A percentile compares a stretch with the other conserved stretches of the same genome.
phyloP scores from a whole-genome alignment of 306 rosid genomes.

The Macrotyloma uniflorum region DNA sequence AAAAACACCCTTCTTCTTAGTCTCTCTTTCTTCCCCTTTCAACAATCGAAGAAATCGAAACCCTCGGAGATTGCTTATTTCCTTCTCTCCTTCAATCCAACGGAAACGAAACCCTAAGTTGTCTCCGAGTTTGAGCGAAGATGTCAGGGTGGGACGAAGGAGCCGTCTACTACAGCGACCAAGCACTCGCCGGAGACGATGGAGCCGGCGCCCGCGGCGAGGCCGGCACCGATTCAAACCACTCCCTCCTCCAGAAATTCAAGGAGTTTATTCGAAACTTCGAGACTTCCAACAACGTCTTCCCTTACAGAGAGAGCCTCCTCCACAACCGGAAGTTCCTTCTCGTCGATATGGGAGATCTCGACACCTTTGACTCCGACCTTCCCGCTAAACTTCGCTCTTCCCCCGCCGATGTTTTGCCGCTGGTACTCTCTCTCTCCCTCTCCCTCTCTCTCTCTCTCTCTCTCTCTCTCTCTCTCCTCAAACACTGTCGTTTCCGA shows the following conservation, averaged over 20 bases:
- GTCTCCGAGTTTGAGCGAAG: slow-evolving; percentile 11
- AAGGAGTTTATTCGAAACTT: slow-evolving; percentile 94
- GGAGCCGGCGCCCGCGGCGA: slow-evolving; percentile 51
- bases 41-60: not conserved
- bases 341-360: slow-evolving; percentile 72
- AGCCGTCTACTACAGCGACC: slow-evolving; percentile 92
- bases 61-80: not conserved
- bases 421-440: slow-evolving; percentile 53
- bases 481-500: not conserved
- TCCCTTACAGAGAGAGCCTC: slow-evolving; percentile 85
- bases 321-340: slow-evolving; percentile 70
- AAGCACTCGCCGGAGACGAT: slow-evolving; percentile 83
- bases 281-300: slow-evolving; percentile 69
- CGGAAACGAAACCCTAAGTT: slow-evolving; percentile 27
- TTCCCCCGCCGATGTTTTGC: slow-evolving; percentile 78
- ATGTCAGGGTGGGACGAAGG: slow-evolving; percentile 99
- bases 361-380: slow-evolving; percentile 76
- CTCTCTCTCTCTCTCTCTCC: not conserved
- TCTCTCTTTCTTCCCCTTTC: not conserved
- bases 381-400: slow-evolving; percentile 82
- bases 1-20: not conserved
- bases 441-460: not conserved
- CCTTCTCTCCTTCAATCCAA: not conserved
- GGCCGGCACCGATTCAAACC: slow-evolving; percentile 53
- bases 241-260: slow-evolving; percentile 76